These are phyloP conservation scores for Phycomyces nitens DNA, from an alignment of 192 early-diverging fungal genomes.

Conservation along the genomic window DNA sequence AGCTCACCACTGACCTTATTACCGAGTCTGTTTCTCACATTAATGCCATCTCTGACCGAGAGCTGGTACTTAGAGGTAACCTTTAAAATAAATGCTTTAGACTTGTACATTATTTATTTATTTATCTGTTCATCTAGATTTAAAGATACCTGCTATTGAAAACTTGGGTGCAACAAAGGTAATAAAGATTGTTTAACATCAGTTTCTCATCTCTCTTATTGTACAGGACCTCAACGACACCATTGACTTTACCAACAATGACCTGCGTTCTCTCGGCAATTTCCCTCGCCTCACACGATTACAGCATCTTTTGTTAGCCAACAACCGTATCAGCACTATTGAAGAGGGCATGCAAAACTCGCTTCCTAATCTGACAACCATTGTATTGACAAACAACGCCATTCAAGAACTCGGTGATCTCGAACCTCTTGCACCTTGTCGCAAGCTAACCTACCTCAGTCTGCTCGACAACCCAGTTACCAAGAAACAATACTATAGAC, in stretches of 20 bases:
- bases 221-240: constrained; percentile 86
- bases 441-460: constrained; percentile 56
- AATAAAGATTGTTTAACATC: not conserved
- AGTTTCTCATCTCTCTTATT: not conserved
- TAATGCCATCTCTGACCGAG: constrained; percentile 86
- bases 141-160: constrained; percentile 88
- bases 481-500: constrained; percentile 76
- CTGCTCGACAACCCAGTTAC: constrained; percentile 88
- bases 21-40: constrained; percentile 62
- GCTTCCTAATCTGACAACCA: constrained; percentile 72
- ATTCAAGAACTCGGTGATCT: constrained; percentile 83
- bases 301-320: constrained; percentile 68
- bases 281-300: constrained; percentile 84
- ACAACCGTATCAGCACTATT: constrained; percentile 87
- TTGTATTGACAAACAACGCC: constrained; percentile 87
- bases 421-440: constrained; percentile 59
- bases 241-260: constrained; percentile 92
- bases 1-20: constrained; percentile 74
- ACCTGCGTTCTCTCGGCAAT: constrained; percentile 77
- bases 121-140: no score
- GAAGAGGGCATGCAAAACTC: constrained; percentile 60
- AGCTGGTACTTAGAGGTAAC: constrained; percentile 85
- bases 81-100: constrained; percentile 8
- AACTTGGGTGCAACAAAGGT: constrained; percentile 94
- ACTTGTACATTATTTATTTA: no score